These are phyloP conservation scores for Phascolomyces articulosus DNA, from an alignment of 371 early-diverging fungal genomes.

Conservation along the genomic window DNA sequence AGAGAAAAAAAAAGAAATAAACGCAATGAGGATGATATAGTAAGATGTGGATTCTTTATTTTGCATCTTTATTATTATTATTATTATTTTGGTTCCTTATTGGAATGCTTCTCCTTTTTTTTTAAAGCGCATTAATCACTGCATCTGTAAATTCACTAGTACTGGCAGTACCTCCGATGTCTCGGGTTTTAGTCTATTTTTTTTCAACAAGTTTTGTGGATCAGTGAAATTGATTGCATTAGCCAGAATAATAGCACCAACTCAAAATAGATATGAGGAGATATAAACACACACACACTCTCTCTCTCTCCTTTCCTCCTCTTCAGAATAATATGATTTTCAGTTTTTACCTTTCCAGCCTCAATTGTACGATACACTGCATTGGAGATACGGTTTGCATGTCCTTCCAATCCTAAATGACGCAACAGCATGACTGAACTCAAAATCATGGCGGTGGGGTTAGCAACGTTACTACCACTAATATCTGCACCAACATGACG, in stretches of 20 bases:
- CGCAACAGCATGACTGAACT: constrained; percentile 92
- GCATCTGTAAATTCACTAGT: constrained; percentile 88
- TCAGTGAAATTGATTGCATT: too few species aligned
- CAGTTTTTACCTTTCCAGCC: constrained; percentile 32
- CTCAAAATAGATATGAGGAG: too few species aligned
- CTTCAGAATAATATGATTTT: too few species aligned
- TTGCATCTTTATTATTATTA: not conserved
- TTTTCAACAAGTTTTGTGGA: not conserved
- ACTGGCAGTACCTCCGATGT: constrained; percentile 37
- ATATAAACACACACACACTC: too few species aligned
- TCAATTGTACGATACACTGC: constrained; percentile 58
- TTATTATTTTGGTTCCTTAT: not conserved
- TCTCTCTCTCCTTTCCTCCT: too few species aligned
- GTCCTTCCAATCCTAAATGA: constrained; percentile 83
- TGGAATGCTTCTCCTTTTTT: not conserved
- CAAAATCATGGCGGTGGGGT: constrained; percentile 91
- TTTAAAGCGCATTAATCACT: constrained; percentile 32
- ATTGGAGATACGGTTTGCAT: constrained; percentile 83
- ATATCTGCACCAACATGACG: constrained; percentile 96
- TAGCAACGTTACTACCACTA: constrained; percentile 89
- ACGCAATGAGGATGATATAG: too few species aligned
- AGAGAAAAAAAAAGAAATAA: too few species aligned
- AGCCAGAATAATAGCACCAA: too few species aligned
- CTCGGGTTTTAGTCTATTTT: constrained; percentile 20
- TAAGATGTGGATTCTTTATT: too few species aligned